Evolutionary conservation across 1,139 yeast genomes (phyloP), one percentile per base, ranked within the genome.

Genomic region (Lodderomyces parapsilosis): DNA sequence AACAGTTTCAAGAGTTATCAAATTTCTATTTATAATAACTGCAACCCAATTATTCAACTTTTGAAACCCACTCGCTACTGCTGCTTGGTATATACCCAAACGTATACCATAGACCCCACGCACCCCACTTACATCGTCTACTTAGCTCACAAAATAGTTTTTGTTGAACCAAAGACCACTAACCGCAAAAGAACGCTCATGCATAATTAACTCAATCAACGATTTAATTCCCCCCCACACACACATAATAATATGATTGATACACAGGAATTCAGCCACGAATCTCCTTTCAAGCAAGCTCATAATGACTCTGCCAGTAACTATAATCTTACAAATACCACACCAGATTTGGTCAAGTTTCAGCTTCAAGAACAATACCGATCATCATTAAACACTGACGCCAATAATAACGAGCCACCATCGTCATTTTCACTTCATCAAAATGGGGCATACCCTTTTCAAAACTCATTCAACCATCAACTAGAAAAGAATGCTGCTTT

Each of bases 311-410:
- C 60, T 39, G 33, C 53, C 38, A 43, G 37, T 35, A 51, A 53
- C 41, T 67, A 61, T 50, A 65, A 63, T 43, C 54, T 68, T 37
- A 47, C 58, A 45, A 68, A 69, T 44, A 68, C 74, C 23, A 71
- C 77, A 1, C 68, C 74, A 0, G 78, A 73, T 2, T 58, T 72
- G 24, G 63, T 73, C 46, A 71, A 71, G 52, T 72, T 71, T 46
- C 78, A 72, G 53, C 60, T 73, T 33, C 75, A 69, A 51, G 75
- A 73, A 48, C 75, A 71, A 49, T 60, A 65, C 46, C 57, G 73
- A 35, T 52, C 49, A 39, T 63, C 62, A 39, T 39, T 30, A 10
- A 30, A 30, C 10, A 5, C 33, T 5, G 33, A 30, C 2, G 31
- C 17, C 31, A 27, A 27, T 9, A 4, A 6, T 27, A 4, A 27